Evolutionary conservation across 208 protist genomes (phyloP).

Genomic region (Chromosphaera perkinsii): DNA sequence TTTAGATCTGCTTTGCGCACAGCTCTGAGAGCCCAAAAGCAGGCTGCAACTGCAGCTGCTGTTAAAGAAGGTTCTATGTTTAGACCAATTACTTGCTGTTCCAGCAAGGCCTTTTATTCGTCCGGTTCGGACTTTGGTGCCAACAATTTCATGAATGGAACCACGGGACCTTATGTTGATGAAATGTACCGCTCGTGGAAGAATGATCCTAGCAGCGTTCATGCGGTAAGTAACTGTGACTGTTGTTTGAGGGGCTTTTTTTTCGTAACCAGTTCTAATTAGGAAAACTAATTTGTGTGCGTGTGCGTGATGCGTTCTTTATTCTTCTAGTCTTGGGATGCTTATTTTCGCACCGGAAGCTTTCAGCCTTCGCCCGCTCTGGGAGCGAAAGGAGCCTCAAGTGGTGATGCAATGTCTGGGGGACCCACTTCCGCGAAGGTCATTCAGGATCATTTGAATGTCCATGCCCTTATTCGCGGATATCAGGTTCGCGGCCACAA

Average conservation of each 20-base stretch:
- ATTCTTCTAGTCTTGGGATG: slow-evolving; percentile 31
- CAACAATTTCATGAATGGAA: slow-evolving; percentile 26
- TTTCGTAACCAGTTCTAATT: not conserved
- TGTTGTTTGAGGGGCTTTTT: not conserved
- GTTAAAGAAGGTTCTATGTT: too few species aligned
- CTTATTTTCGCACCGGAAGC: slow-evolving; percentile 17
- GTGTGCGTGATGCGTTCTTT: not conserved
- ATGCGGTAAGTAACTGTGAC: slow-evolving; percentile 6
- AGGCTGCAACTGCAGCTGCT: too few species aligned
- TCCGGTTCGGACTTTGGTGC: too few species aligned
- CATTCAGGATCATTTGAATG: slow-evolving; percentile 24
- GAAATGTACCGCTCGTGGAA: slow-evolving; percentile 41
- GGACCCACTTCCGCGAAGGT: not conserved
- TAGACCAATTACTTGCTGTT: too few species aligned
- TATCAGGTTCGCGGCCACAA: slow-evolving; percentile 40
- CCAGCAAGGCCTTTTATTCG: not conserved
- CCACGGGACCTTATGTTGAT: slow-evolving; percentile 22
- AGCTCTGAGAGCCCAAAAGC: too few species aligned
- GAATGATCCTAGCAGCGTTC: slow-evolving; percentile 21
- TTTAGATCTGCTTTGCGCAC: too few species aligned
- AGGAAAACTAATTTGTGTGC: not conserved
- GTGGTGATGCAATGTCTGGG: not conserved
- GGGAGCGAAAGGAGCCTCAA: not conserved
- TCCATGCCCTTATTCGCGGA: slow-evolving; percentile 17
- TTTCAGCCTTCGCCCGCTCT: not conserved